phyloP scores from a whole-genome alignment of 176 grass and related monocot species.

The Eragrostis nindensis region DNA sequence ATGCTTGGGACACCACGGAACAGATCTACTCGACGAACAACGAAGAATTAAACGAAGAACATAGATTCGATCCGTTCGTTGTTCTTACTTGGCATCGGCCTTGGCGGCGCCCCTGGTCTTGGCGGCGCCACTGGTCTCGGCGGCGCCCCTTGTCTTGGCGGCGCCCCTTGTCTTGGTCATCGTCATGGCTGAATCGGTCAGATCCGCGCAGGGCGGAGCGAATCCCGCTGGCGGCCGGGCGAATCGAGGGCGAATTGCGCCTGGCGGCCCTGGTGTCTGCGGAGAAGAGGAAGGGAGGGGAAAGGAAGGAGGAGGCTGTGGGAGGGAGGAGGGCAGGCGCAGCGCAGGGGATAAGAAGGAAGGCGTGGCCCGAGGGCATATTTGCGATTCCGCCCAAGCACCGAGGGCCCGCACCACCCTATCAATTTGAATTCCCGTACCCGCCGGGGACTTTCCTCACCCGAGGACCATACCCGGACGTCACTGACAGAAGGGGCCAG shows the following conservation, averaged over 20 bases:
- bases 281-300: not conserved
- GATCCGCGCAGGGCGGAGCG: constrained; percentile 44
- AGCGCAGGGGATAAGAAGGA: constrained; percentile 36
- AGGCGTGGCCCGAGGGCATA: constrained; percentile 25
- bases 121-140: not conserved
- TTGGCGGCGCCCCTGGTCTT: constrained; percentile 68
- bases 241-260: constrained; percentile 1
- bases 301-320: not conserved
- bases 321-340: not conserved
- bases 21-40: too few relatives aligned
- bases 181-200: not conserved
- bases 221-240: not conserved
- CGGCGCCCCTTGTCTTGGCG: not conserved
- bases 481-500: fast-evolving
- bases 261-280: not conserved
- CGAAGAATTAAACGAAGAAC: too few relatives aligned
- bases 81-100: constrained; percentile 60
- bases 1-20: too few relatives aligned
- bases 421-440: constrained; percentile 58
- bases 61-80: not conserved
- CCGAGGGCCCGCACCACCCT: constrained; percentile 26
- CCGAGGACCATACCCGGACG: fast-evolving
- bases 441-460: not conserved
- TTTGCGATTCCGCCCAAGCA: constrained; percentile 20
- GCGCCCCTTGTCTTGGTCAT: not conserved